Evolutionary conservation across 805 yeast genomes (phyloP).

Genomic region (Komagataella mondaviorum): DNA sequence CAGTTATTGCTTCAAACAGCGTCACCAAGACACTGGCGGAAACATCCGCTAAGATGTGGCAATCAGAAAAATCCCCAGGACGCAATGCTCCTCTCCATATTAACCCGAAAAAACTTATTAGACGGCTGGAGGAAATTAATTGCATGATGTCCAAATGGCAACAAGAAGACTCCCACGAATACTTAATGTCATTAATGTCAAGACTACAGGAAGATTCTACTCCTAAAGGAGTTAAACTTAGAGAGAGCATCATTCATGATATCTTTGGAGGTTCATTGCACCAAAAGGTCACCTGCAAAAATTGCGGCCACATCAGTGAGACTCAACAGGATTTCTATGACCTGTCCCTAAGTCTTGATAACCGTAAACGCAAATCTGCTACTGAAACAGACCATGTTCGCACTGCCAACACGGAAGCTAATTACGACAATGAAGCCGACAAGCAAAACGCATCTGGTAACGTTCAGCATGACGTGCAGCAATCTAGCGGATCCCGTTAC

Average conservation of each 20-base stretch:
- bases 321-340: constrained; percentile 94
- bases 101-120: constrained; percentile 65
- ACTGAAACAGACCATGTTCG: constrained; percentile 13
- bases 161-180: constrained; percentile 97
- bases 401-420: constrained; percentile 12
- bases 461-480: not conserved
- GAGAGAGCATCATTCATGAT: constrained; percentile 74
- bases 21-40: constrained; percentile 60
- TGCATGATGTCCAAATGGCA: constrained; percentile 97
- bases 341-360: constrained; percentile 65
- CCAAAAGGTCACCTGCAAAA: constrained; percentile 75
- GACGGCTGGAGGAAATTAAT: constrained; percentile 68
- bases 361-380: constrained; percentile 23
- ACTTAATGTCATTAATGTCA: constrained; percentile 82
- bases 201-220: constrained; percentile 86
- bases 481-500: constrained; percentile 21
- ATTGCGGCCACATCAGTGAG: constrained; percentile 69
- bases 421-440: not conserved
- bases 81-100: constrained; percentile 30
- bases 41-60: constrained; percentile 59
- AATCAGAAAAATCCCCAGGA: constrained; percentile 17
- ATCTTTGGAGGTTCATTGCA: constrained; percentile 85
- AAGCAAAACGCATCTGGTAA: not conserved
- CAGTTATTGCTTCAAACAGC: constrained; percentile 34
- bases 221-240: constrained; percentile 78